phyloP scores from a whole-genome alignment of 2,329 filamentous ascomycete species.

The Coccinonectria pachysandricola region DNA sequence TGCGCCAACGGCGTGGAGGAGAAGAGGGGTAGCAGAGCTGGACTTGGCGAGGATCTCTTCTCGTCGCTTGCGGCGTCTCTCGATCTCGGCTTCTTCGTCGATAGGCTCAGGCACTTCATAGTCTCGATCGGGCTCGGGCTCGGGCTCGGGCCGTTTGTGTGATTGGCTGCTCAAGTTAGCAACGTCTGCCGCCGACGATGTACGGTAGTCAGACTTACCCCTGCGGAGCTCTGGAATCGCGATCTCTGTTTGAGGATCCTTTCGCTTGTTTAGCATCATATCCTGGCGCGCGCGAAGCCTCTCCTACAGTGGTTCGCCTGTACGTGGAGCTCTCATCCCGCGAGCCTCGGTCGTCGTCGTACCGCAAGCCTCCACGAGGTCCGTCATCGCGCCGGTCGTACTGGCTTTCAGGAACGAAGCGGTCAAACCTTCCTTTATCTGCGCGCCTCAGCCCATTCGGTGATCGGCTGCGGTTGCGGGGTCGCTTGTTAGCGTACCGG shows the following conservation, averaged over 20 bases:
- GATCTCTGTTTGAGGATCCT: conserved; percentile 27
- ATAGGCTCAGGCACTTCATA: conserved; percentile 48
- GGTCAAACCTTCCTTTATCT: conserved; percentile 26
- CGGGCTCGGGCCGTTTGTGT: conserved; percentile 10
- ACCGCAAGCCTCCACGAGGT: conserved; percentile 22
- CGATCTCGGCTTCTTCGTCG: conserved; percentile 74
- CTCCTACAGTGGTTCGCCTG: conserved; percentile 51
- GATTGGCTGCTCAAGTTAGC: conserved; percentile 4
- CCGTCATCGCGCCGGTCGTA: conserved; percentile 14
- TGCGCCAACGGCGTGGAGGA: conserved; percentile 63
- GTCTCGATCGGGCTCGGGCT: conserved; percentile 25
- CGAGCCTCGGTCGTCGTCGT: conserved; percentile 32
- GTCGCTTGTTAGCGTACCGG: conserved; percentile 41
- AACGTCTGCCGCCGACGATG: too few species aligned
- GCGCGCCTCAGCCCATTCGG: conserved; percentile 31
- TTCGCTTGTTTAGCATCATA: conserved; percentile 58
- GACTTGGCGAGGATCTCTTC: conserved; percentile 81
- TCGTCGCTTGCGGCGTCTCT: conserved; percentile 72
- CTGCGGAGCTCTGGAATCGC: conserved; percentile 7
- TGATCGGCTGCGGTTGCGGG: conserved; percentile 45
- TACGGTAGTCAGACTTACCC: conserved; percentile 7
- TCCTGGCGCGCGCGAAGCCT: conserved; percentile 48
- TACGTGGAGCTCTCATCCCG: conserved; percentile 48
- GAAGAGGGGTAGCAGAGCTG: conserved; percentile 60
- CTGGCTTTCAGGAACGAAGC: conserved; percentile 21